Evolutionary conservation across 2,329 filamentous ascomycete species (phyloP), one percentile per base, ranked within the genome.

Genomic region (Calonectria crousiana): DNA sequence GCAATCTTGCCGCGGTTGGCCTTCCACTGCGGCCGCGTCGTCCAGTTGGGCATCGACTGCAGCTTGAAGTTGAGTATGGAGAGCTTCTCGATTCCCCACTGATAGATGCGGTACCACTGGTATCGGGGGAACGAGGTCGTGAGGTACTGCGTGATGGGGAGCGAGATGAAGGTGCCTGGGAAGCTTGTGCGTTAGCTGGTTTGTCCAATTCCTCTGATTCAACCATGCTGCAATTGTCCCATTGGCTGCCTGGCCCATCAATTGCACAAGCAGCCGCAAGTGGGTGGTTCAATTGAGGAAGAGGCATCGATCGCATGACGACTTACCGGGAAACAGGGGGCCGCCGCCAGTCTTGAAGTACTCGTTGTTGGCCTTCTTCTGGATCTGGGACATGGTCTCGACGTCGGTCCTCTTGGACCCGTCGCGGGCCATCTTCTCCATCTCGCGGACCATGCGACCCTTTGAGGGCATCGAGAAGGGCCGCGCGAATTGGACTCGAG

Each of bases 121-220:
- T 89, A 87, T 18, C 75, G 75, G 56, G 82, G 58, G 71, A 86
- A 81, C 13, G 82, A 82, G 51, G 75, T 74, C 30, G 76, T 76
- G 34, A 85, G 82, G 64, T 83, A 83, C 67, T 80, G 78, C 4
- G 84, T 82, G 32, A 87, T 64, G 1, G 86, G 86, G 13, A 89
- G 82, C 20, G 87, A 75, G 58, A 90, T 81, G 69, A 90, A 88
- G n/a, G 88, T 89, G 76, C 86, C 89, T 90, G 72, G 23, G 36
- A 47, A 67, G 26, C 26, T 23, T 47, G 20, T 13, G n/a, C 10
- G n/a, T 47, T 47, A 47, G 44, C 44, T 23, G 20, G n/a, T 47
- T 44, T 44, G 41, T 20, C 38, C 38, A 41, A 18, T 41, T 41
- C 38, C 16, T 6, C 20, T 41, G 38, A 20, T 18, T 47, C 20